Percentiles rank a stretch among this genome's conserved stretches.
Conservation (phyloP, 352 stramenopile species). For the Globisporangium solare region DNA sequence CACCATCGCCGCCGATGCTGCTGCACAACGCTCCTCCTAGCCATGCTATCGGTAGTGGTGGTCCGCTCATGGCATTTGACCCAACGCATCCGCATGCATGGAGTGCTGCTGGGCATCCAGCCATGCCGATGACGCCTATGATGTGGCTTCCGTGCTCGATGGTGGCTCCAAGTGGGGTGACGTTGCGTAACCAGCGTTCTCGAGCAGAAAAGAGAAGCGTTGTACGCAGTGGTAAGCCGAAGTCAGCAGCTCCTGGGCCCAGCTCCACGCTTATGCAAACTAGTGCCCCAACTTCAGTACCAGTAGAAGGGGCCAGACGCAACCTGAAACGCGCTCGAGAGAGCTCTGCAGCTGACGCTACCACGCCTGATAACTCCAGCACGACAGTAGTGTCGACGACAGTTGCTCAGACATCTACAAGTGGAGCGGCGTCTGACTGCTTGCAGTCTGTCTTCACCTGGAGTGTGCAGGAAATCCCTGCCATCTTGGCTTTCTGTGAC, state of each 20-base stretch:
- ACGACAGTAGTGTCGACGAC: background rate
- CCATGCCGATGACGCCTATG: constrained; percentile 25
- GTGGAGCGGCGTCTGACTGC: too few relatives aligned
- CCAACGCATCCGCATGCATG: constrained; percentile 17
- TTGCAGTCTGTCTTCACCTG: constrained; percentile 23
- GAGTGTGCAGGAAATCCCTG: constrained; percentile 35
- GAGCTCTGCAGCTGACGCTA: background rate
- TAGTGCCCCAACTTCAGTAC: too few relatives aligned
- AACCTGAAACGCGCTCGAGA: constrained; percentile 11
- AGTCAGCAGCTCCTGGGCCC: background rate
- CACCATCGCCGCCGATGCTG: constrained; percentile 2
- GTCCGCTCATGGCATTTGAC: constrained; percentile 22
- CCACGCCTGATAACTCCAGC: too few relatives aligned
- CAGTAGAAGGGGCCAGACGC: background rate
- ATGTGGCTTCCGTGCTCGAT: constrained; percentile 41
- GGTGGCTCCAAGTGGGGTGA: constrained; percentile 10
- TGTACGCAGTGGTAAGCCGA: background rate
- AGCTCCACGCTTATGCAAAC: background rate
- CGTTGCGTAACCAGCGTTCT: background rate
- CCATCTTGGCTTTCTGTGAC: constrained; percentile 41
- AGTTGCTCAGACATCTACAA: too few relatives aligned
- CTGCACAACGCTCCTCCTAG: background rate
- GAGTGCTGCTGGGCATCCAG: constrained; percentile 10
- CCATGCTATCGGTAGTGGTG: constrained; percentile 1
- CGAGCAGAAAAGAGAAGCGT: constrained; percentile 5